A percentile compares a stretch with the other conserved stretches of the same genome.
Conservation (phyloP, 2,329 filamentous ascomycete species). For the Ceratocystis albifundus region DNA sequence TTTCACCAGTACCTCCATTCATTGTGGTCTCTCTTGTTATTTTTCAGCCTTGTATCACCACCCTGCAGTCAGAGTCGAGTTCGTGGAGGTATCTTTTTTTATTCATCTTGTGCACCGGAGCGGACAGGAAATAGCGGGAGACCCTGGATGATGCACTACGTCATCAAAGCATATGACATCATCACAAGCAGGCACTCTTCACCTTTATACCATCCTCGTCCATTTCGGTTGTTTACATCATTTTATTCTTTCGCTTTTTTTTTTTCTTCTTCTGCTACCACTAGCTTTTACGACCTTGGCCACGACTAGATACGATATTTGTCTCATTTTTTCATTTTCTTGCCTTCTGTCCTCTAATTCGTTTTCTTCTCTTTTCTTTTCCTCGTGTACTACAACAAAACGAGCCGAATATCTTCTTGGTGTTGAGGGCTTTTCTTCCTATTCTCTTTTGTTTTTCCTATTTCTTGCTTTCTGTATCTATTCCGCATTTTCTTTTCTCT, state of each 20-base stretch:
- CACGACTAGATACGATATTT: slow-evolving; percentile 11
- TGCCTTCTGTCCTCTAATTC: background rate
- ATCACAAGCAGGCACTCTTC: background rate
- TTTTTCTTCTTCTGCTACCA: slow-evolving; percentile 25
- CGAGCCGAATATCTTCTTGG: slow-evolving; percentile 13
- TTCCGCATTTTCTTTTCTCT: slow-evolving; percentile 15
- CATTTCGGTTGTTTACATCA: background rate
- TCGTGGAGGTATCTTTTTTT: slow-evolving; percentile 24
- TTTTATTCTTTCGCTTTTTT: slow-evolving; percentile 2
- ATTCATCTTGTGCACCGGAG: slow-evolving; percentile 19
- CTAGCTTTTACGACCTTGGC: slow-evolving; percentile 16
- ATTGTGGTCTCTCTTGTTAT: slow-evolving; percentile 13
- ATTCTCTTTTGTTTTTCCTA: slow-evolving; percentile 24
- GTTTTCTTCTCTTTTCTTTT: slow-evolving; percentile 19
- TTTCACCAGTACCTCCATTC: slow-evolving; percentile 13
- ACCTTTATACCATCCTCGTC: background rate
- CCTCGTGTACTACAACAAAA: slow-evolving; percentile 6
- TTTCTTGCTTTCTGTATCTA: slow-evolving; percentile 11
- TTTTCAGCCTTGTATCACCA: slow-evolving; percentile 22
- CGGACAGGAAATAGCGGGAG: background rate
- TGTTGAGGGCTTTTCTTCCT: slow-evolving; percentile 24
- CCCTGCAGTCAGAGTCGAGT: slow-evolving; percentile 23
- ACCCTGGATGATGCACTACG: background rate
- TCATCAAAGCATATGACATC: background rate
- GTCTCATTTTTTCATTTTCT: background rate